phyloP scores from a whole-genome alignment of 106 monocot genomes.

The Dendrobium huoshanense region DNA sequence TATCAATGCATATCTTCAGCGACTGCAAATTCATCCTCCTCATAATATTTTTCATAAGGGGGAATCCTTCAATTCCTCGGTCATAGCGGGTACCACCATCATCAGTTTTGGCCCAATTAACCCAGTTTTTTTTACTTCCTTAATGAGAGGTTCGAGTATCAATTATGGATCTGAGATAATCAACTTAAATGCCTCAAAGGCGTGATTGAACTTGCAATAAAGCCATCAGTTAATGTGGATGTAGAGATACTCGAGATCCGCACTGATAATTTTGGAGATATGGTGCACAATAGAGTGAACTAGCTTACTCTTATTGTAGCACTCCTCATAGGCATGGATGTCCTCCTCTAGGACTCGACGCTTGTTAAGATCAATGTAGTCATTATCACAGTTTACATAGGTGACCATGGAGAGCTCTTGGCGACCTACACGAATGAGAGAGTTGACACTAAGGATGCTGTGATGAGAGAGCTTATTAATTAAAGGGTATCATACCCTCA shows the following conservation, averaged over 20 bases:
- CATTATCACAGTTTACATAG: conserved; percentile 83
- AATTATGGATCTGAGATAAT: conserved; percentile 59
- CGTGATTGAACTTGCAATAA: conserved; percentile 74
- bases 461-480: conserved; percentile 94
- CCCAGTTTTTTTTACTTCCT: conserved; percentile 54
- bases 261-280: conserved; percentile 54
- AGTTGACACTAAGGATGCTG: conserved; percentile 80
- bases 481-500: conserved; percentile 99
- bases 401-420: conserved; percentile 77
- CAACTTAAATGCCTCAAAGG: conserved; percentile 83
- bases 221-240: conserved; percentile 63
- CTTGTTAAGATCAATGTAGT: conserved; percentile 94
- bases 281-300: conserved; percentile 99
- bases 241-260: conserved; percentile 63
- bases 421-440: conserved; percentile 63
- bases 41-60: conserved; percentile 52
- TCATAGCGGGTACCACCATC: conserved; percentile 48
- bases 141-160: conserved; percentile 35
- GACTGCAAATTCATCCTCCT: conserved; percentile 78
- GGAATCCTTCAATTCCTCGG: conserved; percentile 53
- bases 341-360: conserved; percentile 92
- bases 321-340: conserved; percentile 72
- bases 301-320: conserved; percentile 91
- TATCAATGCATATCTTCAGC: conserved; percentile 62
- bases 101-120: conserved; percentile 54